These are phyloP conservation scores for Arthonia radiata DNA, from an alignment of 495 filamentous ascomycete genomes.

Conservation along the genomic window DNA sequence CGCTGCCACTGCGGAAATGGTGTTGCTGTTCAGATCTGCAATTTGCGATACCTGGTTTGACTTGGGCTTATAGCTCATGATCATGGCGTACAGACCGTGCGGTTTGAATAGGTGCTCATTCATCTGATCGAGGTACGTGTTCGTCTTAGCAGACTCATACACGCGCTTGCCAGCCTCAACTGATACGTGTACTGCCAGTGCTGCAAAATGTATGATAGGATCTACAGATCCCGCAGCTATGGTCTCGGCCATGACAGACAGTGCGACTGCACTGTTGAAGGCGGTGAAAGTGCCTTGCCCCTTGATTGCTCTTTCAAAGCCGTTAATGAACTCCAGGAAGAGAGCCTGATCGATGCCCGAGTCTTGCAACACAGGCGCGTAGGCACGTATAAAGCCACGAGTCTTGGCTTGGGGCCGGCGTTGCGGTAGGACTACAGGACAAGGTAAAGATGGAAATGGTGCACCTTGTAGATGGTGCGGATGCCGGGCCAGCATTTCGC, in stretches of 20 bases:
- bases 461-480: slow-evolving; percentile 1
- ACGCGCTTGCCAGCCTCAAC: too few species aligned
- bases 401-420: slow-evolving; percentile 17
- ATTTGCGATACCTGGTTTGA: neutral
- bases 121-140: slow-evolving; percentile 28
- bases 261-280: too few species aligned
- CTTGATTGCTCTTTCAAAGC: slow-evolving; percentile 18
- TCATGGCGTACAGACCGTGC: slow-evolving; percentile 29
- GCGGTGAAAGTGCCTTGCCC: too few species aligned
- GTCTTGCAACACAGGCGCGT: slow-evolving; percentile 25
- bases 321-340: slow-evolving; percentile 30
- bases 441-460: slow-evolving; percentile 7
- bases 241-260: too few species aligned
- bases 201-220: too few species aligned
- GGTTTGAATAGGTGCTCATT: slow-evolving; percentile 34
- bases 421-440: slow-evolving; percentile 25
- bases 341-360: slow-evolving; percentile 24
- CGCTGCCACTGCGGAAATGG: slow-evolving; percentile 8
- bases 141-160: too few species aligned
- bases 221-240: too few species aligned
- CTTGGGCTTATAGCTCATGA: slow-evolving; percentile 33
- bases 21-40: slow-evolving; percentile 5
- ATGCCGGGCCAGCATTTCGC: slow-evolving; percentile 8
- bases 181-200: too few species aligned
- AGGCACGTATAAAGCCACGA: slow-evolving; percentile 23